Conservation (phyloP, 192 early-diverging fungal genomes). For the Backusella sp. region DNA sequence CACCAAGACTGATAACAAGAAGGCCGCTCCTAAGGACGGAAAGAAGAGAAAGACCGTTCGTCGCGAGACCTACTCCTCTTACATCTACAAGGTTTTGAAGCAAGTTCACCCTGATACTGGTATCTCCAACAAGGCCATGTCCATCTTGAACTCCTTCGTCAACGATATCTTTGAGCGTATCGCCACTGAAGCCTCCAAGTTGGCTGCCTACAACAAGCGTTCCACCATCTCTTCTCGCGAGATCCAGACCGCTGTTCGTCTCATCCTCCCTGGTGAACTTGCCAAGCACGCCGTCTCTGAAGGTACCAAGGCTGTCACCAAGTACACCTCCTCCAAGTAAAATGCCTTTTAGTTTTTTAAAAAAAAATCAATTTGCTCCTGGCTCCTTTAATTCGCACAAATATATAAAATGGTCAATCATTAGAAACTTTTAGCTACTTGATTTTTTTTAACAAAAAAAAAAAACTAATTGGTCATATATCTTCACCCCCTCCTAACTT, state of each 20-base stretch:
- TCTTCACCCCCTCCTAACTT: constrained; percentile 1
- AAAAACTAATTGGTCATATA: neutral
- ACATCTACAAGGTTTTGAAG: constrained; percentile 98
- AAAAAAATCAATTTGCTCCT: neutral
- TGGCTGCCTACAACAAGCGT: constrained; percentile 84
- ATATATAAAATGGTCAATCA: neutral
- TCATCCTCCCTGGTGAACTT: constrained; percentile 82
- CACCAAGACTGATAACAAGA: constrained; percentile 40
- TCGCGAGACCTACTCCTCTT: constrained; percentile 91
- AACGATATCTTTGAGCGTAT: constrained; percentile 97
- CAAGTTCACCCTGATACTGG: constrained; percentile 97
- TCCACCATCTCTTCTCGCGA: constrained; percentile 88
- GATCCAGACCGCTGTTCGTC: constrained; percentile 70
- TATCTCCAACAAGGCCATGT: constrained; percentile 98
- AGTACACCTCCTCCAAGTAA: constrained; percentile 86
- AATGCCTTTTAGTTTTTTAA: constrained; percentile 38
- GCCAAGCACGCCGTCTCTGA: constrained; percentile 97
- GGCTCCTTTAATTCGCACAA: constrained; percentile 3
- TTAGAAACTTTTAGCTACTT: neutral
- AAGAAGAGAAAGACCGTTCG: constrained; percentile 71
- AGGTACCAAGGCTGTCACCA: constrained; percentile 97
- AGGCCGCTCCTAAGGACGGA: constrained; percentile 70
- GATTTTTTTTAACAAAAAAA: neutral
- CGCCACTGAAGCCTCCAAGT: constrained; percentile 68
- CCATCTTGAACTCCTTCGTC: constrained; percentile 95